These are phyloP conservation scores for Corylus heterophylla DNA, from an alignment of 306 rosid genomes.

Conservation along the genomic window DNA sequence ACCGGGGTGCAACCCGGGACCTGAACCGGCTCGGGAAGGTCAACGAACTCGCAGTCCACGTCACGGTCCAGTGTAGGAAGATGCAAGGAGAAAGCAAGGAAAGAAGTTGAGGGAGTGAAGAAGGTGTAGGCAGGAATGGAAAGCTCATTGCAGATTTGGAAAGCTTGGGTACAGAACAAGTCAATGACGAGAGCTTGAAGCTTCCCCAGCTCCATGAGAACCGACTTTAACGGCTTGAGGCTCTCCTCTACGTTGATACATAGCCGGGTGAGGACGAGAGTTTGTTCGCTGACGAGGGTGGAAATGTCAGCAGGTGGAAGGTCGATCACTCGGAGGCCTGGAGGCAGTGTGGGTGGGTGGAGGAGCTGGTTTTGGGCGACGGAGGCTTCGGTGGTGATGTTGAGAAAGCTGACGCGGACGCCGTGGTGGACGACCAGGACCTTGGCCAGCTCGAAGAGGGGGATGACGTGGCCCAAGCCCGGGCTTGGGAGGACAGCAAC, in stretches of 20 bases:
- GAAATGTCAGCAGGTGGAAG: slow-evolving; percentile 34
- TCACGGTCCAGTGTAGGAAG: slow-evolving; percentile 47
- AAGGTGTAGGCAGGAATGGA: slow-evolving; percentile 37
- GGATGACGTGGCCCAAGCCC: slow-evolving; percentile 50
- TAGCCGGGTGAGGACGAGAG: slow-evolving; percentile 19
- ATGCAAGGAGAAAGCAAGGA: slow-evolving; percentile 38
- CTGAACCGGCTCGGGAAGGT: slow-evolving; percentile 42
- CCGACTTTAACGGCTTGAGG: slow-evolving; percentile 23
- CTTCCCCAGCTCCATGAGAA: slow-evolving; percentile 18
- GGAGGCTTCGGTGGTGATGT: slow-evolving; percentile 54
- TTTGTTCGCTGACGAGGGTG: slow-evolving; percentile 1
- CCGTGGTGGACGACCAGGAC: slow-evolving; percentile 35
- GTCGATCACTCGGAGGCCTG: slow-evolving; percentile 33
- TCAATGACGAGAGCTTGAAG: slow-evolving; percentile 43
- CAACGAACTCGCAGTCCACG: slow-evolving; percentile 43
- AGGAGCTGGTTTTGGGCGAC: slow-evolving; percentile 38
- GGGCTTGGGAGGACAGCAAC: slow-evolving; percentile 47
- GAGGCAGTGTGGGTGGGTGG: slow-evolving; percentile 32
- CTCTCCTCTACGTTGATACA: slow-evolving; percentile 25
- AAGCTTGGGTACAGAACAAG: slow-evolving; percentile 48
- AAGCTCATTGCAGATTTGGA: slow-evolving; percentile 34
- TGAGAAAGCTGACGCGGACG: slow-evolving; percentile 43
- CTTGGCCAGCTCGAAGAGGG: slow-evolving; percentile 39
- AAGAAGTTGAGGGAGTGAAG: slow-evolving; percentile 36
- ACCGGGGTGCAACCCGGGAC: slow-evolving; percentile 41